phyloP scores from a whole-genome alignment of 164 flowering plant genomes.

The Magnolia sinica region DNA sequence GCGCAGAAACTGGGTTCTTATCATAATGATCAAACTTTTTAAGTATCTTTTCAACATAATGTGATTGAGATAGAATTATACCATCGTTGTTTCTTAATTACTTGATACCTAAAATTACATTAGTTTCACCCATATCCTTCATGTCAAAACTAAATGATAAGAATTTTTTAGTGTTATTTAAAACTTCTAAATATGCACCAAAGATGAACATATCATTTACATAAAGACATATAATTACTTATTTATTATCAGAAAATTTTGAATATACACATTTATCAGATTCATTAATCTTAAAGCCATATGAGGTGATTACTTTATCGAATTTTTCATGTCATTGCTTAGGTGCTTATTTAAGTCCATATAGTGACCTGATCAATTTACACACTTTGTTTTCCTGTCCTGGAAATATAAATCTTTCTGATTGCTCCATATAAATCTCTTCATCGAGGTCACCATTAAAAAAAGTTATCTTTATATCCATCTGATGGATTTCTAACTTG shows the following conservation, averaged over 20 bases:
- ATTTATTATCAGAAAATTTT: too few relatives aligned
- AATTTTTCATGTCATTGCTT: background rate
- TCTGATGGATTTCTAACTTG: too few relatives aligned
- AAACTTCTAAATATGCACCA: background rate
- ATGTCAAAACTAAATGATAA: background rate
- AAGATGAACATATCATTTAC: background rate
- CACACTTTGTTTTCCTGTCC: background rate
- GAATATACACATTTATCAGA: background rate
- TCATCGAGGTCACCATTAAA: too few relatives aligned
- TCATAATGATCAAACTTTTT: background rate
- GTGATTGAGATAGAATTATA: background rate
- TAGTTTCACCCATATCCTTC: background rate
- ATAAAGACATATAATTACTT: background rate
- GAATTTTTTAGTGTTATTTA: background rate
- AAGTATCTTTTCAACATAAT: background rate
- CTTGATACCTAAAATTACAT: background rate
- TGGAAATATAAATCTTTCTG: background rate
- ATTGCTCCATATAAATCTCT: too few relatives aligned
- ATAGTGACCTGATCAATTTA: background rate
- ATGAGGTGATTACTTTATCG: background rate
- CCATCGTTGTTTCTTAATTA: background rate
- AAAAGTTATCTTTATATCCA: too few relatives aligned
- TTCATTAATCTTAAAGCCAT: background rate
- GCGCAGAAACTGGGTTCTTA: background rate
- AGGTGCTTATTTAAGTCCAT: background rate